Percentiles rank a stretch among this genome's conserved stretches.
Conservation (phyloP, 257 asterid species). For the Nicotiana tabacum region DNA sequence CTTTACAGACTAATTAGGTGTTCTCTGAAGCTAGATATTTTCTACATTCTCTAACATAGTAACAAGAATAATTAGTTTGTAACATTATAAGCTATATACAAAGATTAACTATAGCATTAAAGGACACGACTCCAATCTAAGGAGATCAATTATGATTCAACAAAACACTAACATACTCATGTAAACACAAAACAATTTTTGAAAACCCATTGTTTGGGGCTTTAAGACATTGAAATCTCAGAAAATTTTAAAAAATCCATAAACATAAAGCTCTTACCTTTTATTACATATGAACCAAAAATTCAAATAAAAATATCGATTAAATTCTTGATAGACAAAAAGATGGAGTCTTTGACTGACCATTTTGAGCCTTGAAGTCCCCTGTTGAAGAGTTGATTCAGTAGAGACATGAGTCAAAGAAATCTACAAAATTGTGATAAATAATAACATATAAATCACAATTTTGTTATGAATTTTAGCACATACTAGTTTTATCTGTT, state of each 20-base stretch:
- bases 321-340: neutral
- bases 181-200: neutral
- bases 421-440: neutral
- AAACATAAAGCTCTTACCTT: neutral
- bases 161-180: neutral
- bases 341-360: conserved; percentile 34
- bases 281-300: neutral
- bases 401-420: conserved; percentile 40
- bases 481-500: neutral
- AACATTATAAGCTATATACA: neutral
- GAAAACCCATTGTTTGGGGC: neutral
- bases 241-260: neutral
- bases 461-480: neutral
- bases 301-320: too few species aligned
- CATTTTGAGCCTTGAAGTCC: conserved; percentile 84
- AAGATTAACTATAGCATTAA: neutral
- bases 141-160: neutral
- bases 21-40: neutral
- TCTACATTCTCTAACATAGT: neutral
- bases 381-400: conserved; percentile 89
- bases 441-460: neutral
- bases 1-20: neutral
- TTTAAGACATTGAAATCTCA: neutral
- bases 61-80: neutral
- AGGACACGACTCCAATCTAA: neutral